A percentile compares a stretch with the other conserved stretches of the same genome.
These are phyloP conservation scores for Colletotrichum acutatum DNA, from an alignment of 2,329 filamentous ascomycete species.

Conservation along the genomic window DNA sequence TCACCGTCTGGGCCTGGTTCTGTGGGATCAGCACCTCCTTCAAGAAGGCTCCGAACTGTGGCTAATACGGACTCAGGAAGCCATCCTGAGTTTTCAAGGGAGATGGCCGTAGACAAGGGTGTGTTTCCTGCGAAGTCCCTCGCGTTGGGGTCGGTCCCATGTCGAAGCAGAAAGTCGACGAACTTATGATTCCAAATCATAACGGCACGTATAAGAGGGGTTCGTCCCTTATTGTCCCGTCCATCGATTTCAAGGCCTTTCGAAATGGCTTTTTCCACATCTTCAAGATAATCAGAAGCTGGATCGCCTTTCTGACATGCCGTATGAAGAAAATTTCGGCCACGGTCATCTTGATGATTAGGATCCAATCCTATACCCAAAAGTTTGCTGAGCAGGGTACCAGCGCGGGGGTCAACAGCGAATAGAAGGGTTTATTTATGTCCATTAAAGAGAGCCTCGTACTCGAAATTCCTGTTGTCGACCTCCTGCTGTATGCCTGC, in stretches of 20 bases:
- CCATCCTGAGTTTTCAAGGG: rapidly evolving
- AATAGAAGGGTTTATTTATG: no score
- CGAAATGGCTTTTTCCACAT: background rate
- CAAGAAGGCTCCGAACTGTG: background rate
- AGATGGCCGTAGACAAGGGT: no score
- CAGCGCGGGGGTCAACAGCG: no score
- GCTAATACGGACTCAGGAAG: rapidly evolving
- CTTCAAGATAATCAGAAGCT: rapidly evolving
- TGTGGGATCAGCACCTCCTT: background rate
- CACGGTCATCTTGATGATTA: background rate
- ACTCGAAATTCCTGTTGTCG: no score
- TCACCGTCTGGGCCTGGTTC: background rate
- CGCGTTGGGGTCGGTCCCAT: background rate
- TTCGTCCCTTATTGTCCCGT: background rate
- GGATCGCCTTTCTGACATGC: rapidly evolving
- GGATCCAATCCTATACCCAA: background rate
- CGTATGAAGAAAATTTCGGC: background rate
- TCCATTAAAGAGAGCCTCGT: no score
- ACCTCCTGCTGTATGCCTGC: no score
- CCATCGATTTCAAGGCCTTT: background rate
- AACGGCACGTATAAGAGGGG: background rate
- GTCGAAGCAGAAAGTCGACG: rapidly evolving
- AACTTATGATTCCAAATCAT: rapidly evolving
- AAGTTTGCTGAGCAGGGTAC: no score
- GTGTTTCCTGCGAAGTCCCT: no score